Evolutionary conservation across 1,284 basidiomycete genomes (phyloP), one percentile per base, ranked within the genome.

Genomic region (Rhodotorula mucilaginosa): DNA sequence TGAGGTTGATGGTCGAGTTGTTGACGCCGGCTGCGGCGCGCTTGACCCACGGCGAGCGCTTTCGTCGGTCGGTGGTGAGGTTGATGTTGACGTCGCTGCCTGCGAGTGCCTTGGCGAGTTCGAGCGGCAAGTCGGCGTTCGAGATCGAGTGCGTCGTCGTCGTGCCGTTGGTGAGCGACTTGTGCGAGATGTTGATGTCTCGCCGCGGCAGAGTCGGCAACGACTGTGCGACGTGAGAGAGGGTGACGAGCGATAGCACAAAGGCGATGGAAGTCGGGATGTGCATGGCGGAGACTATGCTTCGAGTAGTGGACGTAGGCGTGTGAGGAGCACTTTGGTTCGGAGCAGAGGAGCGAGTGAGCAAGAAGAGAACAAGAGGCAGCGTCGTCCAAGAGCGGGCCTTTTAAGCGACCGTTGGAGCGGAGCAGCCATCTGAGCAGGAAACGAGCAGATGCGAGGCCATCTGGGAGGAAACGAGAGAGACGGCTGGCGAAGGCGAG

Each of bases 1-100:
- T 74, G 26, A 72, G 68, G 68, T 74, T 74, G 70, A 74, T 74
- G 46, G 73, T 74, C 56, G 73, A 74, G 66, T 74, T 74, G 68
- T 59, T 64, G 56, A 74, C 67, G 26, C 73, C 73, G 5, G 68
- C 23, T 1, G 64, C 23, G 1, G 64, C 49, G 29, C 58, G 58
- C 29, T 60, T 46, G 31, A 60, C n/a, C 12, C 16, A 3, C 1
- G 68, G 21, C 4, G 67, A 49, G 19, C 71, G 71, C 49, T 65
- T 69, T 3, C 48, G 29, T 19, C 64, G 68, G 63, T 70, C 68
- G 19, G 68, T 69, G 1, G 65, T 67, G 23, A 74, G 59, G 68
- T 74, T 71, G 70, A 74, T 74, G 73, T 73, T 74, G 61, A 74
- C 51, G 54, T 74, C 71, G 60, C 34, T 58, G n/a, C 68, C 71